phyloP scores from a whole-genome alignment of 1,139 yeast species.

The Pneumocystis sp. region DNA sequence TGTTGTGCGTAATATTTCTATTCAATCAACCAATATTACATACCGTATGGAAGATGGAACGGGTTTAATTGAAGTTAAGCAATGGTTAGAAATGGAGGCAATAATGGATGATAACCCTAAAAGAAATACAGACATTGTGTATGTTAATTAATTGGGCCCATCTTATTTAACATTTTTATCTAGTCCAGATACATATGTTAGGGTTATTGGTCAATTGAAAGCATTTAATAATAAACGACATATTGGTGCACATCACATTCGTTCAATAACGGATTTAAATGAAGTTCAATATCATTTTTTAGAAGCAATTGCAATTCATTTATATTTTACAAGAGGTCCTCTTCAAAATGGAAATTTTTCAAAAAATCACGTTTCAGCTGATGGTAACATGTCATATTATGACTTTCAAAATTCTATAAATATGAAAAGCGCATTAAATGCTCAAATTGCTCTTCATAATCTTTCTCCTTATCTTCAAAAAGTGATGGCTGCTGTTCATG shows the following conservation, averaged over 20 bases:
- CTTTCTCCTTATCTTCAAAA: constrained; percentile 13
- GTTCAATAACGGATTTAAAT: constrained; percentile 51
- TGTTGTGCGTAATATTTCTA: constrained; percentile 35
- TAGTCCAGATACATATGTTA: constrained; percentile 40
- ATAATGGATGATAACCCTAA: background rate
- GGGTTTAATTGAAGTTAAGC: constrained; percentile 54
- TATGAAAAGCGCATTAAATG: background rate
- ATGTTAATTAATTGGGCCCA: background rate
- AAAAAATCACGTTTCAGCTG: background rate
- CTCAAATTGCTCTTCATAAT: constrained; percentile 6
- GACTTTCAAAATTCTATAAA: constrained; percentile 1
- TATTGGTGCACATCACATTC: constrained; percentile 49
- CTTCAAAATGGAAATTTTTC: background rate
- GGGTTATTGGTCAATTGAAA: constrained; percentile 57
- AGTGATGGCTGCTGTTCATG: constrained; percentile 12
- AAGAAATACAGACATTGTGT: constrained; percentile 1
- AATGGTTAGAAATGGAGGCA: constrained; percentile 12
- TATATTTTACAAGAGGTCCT: constrained; percentile 18
- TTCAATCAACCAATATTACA: constrained; percentile 26
- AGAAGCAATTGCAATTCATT: constrained; percentile 51
- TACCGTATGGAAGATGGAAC: constrained; percentile 74
- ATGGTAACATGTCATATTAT: background rate
- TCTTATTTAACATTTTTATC: constrained; percentile 15
- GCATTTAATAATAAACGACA: constrained; percentile 53
- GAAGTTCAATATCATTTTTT: constrained; percentile 64